Conservation (phyloP, 768 basidiomycete genomes). For the Dioszegia crocea region DNA sequence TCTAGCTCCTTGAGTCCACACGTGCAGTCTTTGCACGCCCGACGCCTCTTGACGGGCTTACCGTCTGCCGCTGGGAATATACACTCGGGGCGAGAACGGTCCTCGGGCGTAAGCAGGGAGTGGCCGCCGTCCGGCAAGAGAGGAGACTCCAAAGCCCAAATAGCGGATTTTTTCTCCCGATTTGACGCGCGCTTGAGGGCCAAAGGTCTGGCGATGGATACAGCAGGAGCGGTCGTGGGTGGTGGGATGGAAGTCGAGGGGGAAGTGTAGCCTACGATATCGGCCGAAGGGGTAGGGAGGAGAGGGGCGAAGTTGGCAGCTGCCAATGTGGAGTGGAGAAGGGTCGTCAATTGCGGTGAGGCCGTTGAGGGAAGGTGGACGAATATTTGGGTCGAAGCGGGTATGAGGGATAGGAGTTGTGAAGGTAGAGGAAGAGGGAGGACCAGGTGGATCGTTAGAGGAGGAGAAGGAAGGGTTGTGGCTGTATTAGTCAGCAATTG, state of each 20-base stretch:
- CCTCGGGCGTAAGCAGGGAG: slow-evolving; percentile 73
- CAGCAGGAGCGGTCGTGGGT: slow-evolving; percentile 12
- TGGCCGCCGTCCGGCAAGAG: slow-evolving; percentile 77
- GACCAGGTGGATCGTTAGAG: slow-evolving; percentile 40
- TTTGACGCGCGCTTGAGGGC: slow-evolving; percentile 52
- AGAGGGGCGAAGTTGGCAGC: slow-evolving; percentile 23
- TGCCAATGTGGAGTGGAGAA: slow-evolving; percentile 28
- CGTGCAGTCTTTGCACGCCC: slow-evolving; percentile 90
- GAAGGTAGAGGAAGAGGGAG: slow-evolving; percentile 38
- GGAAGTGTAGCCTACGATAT: slow-evolving; percentile 40
- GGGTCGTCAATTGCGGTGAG: slow-evolving; percentile 12
- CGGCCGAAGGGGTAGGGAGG: slow-evolving; percentile 24
- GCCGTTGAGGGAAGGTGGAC: slow-evolving; percentile 35
- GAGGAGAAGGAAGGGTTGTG: slow-evolving; percentile 36
- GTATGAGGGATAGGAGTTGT: slow-evolving; percentile 33
- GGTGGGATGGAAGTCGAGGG: slow-evolving; percentile 21
- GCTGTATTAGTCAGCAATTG: slow-evolving; percentile 24
- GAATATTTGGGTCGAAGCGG: slow-evolving; percentile 42
- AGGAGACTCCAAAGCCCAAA: slow-evolving; percentile 75
- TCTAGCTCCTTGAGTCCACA: slow-evolving; percentile 95
- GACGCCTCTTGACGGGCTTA: slow-evolving; percentile 44
- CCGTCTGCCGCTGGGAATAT: slow-evolving; percentile 52
- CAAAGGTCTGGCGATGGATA: slow-evolving; percentile 37
- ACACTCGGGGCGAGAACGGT: slow-evolving; percentile 71
- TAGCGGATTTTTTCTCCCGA: slow-evolving; percentile 74